A percentile compares a stretch with the other conserved stretches of the same genome.
Evolutionary conservation across 192 early-diverging fungal genomes (phyloP).

Genomic region (Coemansia sp.): DNA sequence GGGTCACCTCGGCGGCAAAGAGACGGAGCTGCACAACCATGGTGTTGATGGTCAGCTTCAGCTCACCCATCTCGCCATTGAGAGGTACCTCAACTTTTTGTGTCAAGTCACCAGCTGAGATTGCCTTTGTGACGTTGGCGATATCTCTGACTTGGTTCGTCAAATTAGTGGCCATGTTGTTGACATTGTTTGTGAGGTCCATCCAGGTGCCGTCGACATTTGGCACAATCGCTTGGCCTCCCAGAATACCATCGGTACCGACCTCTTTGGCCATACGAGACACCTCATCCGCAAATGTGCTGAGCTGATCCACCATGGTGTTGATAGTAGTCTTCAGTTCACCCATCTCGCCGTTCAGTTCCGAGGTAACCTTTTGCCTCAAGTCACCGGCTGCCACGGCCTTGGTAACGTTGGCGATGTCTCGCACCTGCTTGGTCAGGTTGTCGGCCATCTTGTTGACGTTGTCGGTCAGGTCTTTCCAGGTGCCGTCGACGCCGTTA

Average conservation of each 20-base stretch:
- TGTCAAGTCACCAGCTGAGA: constrained; percentile 57
- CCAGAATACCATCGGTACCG: constrained; percentile 61
- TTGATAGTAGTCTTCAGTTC: constrained; percentile 56
- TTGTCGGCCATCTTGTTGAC: constrained; percentile 62
- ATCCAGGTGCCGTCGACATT: constrained; percentile 62
- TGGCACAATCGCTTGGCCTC: constrained; percentile 58
- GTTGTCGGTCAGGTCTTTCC: constrained; percentile 56
- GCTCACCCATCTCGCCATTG: constrained; percentile 59
- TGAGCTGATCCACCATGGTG: constrained; percentile 61
- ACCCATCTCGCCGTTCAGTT: constrained; percentile 54
- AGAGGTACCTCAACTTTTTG: constrained; percentile 54
- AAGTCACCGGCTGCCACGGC: constrained; percentile 57
- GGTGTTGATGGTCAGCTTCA: constrained; percentile 55
- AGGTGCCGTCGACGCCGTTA: constrained; percentile 46
- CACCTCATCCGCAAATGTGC: constrained; percentile 54
- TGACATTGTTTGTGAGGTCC: constrained; percentile 55
- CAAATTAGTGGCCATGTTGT: constrained; percentile 54
- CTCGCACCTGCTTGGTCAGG: constrained; percentile 54
- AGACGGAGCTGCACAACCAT: constrained; percentile 34
- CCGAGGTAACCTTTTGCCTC: constrained; percentile 47
- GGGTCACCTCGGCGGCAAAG: constrained; percentile 59
- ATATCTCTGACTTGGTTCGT: constrained; percentile 55
- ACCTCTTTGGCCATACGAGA: constrained; percentile 61
- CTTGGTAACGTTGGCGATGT: constrained; percentile 55
- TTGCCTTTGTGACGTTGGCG: constrained; percentile 54